A percentile compares a stretch with the other conserved stretches of the same genome.
phyloP scores from a whole-genome alignment of 768 basidiomycete species.

The Russula abietina region DNA sequence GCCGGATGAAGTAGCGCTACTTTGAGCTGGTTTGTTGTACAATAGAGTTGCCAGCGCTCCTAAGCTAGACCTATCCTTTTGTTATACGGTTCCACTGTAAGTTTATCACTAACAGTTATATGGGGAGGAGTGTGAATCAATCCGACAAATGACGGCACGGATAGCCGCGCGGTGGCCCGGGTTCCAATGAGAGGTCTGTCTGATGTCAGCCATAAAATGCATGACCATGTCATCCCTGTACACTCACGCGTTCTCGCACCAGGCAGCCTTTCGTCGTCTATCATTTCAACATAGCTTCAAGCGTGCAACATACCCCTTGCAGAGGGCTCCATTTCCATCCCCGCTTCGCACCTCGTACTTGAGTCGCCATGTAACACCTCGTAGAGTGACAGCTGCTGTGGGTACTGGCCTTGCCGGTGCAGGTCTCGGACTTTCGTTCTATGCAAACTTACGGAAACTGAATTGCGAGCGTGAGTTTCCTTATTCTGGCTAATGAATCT shows the following conservation, averaged over 20 bases:
- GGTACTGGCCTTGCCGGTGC: slow-evolving; percentile 11
- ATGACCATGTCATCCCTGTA: slow-evolving; percentile 21
- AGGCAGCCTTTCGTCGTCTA: background rate
- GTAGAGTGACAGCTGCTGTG: background rate
- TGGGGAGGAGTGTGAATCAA: too few species aligned
- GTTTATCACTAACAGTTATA: too few species aligned
- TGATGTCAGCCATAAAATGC: background rate
- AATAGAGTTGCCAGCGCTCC: too few species aligned
- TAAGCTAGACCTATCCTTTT: too few species aligned
- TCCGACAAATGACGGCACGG: too few species aligned
- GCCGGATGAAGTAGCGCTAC: too few species aligned
- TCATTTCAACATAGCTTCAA: background rate
- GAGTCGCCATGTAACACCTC: background rate
- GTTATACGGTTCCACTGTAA: too few species aligned
- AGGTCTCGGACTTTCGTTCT: slow-evolving; percentile 13
- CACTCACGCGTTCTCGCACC: slow-evolving; percentile 3
- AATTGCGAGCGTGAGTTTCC: slow-evolving; percentile 17
- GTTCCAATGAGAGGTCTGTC: too few species aligned
- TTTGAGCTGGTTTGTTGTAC: too few species aligned
- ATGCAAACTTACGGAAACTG: slow-evolving; percentile 4
- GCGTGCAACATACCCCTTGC: background rate
- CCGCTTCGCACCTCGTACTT: background rate
- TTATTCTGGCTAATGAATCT: background rate
- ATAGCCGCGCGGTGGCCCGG: too few species aligned
- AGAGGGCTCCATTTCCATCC: background rate